Base-by-base conservation (phyloP, 2,329 filamentous ascomycete species). In the Diaporthe vexans region DNA sequence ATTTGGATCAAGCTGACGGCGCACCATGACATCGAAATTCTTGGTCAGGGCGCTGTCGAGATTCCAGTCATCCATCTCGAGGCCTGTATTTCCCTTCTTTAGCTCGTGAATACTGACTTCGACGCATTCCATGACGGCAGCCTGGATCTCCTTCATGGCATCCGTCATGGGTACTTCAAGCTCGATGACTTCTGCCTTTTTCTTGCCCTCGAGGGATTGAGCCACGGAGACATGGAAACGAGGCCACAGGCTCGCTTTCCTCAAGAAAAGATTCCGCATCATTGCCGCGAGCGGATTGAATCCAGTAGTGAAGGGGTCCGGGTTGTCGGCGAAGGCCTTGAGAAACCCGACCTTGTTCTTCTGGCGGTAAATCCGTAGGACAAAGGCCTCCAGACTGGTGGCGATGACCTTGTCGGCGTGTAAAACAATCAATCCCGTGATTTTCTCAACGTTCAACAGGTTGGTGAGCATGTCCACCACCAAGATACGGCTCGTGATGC, bases 31-130 rank as follows among this genome's bases (percentile, higher is more conserved):
- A 81, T 98, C 97, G 82, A 99, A 99, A 79, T 95, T 97, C 80
- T 93, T 94, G 77, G 98, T 93, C 75, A 98, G 85, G 48, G 96
- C 96, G 80, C 94, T 98, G 82, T 98, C 96, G 24, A 98, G 87
- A 67, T 95, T 98, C 96, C 96, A 98, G 80, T 98, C 95, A 75
- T 97, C 95, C 91, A 98, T 95, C 78, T 98, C 96, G 9, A 99
- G 86, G 2, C 95, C 95, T 1, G 92, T 90, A 80, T 98, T 98
- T 24, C 91, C 91, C 84, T 97, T 98, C 82, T 96, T 97, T 57
- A 99, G 88, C 84, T 99, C 97, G 72, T 94, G 91, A 77, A 99
- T 97, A 81, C 95, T 98, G 78, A 95, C 93, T 83, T 98, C 96
- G 24, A 99, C 95, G 81, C 97, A 99, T 81, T 98, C 96, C 83